phyloP scores from a whole-genome alignment of 2,329 filamentous ascomycete genomes.

The Fusarium sp. region DNA sequence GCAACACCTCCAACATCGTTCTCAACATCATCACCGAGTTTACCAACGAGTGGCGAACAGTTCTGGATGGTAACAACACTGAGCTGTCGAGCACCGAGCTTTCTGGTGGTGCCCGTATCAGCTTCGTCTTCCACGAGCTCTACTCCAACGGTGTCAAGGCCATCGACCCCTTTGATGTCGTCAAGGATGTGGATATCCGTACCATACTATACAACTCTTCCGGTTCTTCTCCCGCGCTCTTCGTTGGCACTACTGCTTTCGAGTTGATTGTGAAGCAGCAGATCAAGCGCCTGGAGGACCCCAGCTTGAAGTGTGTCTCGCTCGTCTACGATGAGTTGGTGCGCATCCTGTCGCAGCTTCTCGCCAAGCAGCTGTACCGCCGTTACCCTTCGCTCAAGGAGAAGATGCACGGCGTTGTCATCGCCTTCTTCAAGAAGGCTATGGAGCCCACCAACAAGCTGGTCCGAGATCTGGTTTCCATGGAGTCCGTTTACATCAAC shows the following conservation, averaged over 20 bases:
- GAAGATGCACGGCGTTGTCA: slow-evolving; percentile 94
- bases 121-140: slow-evolving; percentile 98
- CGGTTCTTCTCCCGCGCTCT: slow-evolving; percentile 95
- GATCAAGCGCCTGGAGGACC: slow-evolving; percentile 95
- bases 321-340: slow-evolving; percentile 98
- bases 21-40: slow-evolving; percentile 99
- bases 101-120: slow-evolving; percentile 97
- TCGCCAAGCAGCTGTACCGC: slow-evolving; percentile 89
- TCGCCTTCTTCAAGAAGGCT: slow-evolving; percentile 95
- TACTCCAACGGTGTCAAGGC: slow-evolving; percentile 98
- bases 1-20: slow-evolving; percentile 95
- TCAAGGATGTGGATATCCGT: slow-evolving; percentile 97
- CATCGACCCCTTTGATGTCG: slow-evolving; percentile 95
- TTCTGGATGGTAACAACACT: slow-evolving; percentile 95
- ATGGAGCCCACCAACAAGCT: slow-evolving; percentile 99
- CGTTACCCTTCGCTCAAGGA: slow-evolving; percentile 96
- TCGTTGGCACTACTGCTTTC: slow-evolving; percentile 98
- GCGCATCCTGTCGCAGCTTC: slow-evolving; percentile 89
- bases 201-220: slow-evolving; percentile 99
- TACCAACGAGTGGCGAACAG: slow-evolving; percentile 95
- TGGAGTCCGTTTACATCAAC: slow-evolving; percentile 99
- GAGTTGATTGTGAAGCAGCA: slow-evolving; percentile 99
- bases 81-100: slow-evolving; percentile 95
- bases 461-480: slow-evolving; percentile 89
- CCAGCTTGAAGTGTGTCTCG: slow-evolving; percentile 96